A percentile compares a stretch with the other conserved stretches of the same genome.
These are phyloP conservation scores for Pseudopithomyces chartarum DNA, from an alignment of 2,329 filamentous ascomycete species.

Conservation along the genomic window DNA sequence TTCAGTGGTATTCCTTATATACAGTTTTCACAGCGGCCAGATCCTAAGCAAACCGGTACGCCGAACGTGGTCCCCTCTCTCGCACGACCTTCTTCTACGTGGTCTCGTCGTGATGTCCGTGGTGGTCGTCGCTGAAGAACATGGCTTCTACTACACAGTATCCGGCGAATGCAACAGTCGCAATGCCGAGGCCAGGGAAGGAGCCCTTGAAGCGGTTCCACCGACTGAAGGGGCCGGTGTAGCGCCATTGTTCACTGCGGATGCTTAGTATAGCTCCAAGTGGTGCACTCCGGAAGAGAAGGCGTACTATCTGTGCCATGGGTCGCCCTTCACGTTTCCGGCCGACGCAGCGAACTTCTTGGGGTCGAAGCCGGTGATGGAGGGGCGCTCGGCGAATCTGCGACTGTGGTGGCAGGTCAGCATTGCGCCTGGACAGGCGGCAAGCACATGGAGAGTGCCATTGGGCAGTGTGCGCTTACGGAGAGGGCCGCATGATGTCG, in stretches of 20 bases:
- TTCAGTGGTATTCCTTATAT: conserved; percentile 41
- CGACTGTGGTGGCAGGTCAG: conserved; percentile 32
- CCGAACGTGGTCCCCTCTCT: conserved; percentile 27
- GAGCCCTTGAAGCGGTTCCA: conserved; percentile 85
- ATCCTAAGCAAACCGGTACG: conserved; percentile 36
- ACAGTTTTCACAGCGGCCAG: conserved; percentile 35
- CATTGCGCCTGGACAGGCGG: conserved; percentile 2
- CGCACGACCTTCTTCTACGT: no score
- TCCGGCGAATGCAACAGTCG: conserved; percentile 83
- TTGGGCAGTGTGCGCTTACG: conserved; percentile 22
- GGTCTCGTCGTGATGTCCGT: conserved; percentile 21
- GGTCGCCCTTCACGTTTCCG: conserved; percentile 64
- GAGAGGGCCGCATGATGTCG: conserved; percentile 29
- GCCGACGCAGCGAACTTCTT: conserved; percentile 76
- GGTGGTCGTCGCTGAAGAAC: conserved; percentile 71
- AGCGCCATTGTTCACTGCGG: conserved; percentile 89
- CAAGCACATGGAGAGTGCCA: conserved; percentile 4
- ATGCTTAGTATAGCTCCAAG: conserved; percentile 21
- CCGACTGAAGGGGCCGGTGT: conserved; percentile 84
- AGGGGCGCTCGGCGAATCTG: conserved; percentile 63
- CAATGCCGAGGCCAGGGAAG: conserved; percentile 92
- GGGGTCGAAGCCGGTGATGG: conserved; percentile 92
- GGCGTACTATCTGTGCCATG: conserved; percentile 66
- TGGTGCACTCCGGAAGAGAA: conserved; percentile 2
- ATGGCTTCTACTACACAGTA: conserved; percentile 92